These are phyloP conservation scores for Diplogelasinospora grovesii DNA, from an alignment of 495 filamentous ascomycete species.

Conservation along the genomic window DNA sequence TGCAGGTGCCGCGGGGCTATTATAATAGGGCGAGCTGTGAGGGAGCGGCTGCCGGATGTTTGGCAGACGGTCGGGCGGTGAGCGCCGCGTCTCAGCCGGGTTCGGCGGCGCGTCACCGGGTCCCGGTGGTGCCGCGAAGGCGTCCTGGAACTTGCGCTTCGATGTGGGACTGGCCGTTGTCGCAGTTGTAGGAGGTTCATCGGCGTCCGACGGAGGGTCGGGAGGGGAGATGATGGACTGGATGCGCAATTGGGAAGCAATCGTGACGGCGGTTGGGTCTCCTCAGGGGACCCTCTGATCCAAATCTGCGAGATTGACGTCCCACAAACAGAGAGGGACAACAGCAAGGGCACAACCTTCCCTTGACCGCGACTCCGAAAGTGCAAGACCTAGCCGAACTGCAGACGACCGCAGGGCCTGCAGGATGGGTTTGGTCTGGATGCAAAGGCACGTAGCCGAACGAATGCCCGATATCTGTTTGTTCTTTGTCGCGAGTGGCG, in stretches of 20 bases:
- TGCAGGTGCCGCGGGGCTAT: constrained; percentile 13
- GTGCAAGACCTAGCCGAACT: constrained; percentile 21
- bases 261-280: constrained; percentile 39
- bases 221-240: constrained; percentile 43
- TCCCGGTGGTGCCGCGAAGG: constrained; percentile 25
- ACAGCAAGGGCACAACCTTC: too few relatives aligned
- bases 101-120: constrained; percentile 15
- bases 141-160: constrained; percentile 32
- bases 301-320: constrained; percentile 6
- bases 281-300: constrained; percentile 22
- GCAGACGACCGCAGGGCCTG: constrained; percentile 22
- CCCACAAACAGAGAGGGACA: constrained; percentile 5
- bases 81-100: constrained; percentile 5
- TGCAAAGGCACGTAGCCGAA: too few relatives aligned
- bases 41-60: constrained; percentile 25
- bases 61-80: constrained; percentile 13
- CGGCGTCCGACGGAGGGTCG: constrained; percentile 35
- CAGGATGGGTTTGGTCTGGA: too few relatives aligned
- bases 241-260: constrained; percentile 43
- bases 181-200: constrained; percentile 22
- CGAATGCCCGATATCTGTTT: too few relatives aligned
- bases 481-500: too few relatives aligned
- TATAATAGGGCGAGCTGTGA: constrained; percentile 19
- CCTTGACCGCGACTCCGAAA: constrained; percentile 22
- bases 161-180: constrained; percentile 19